Evolutionary conservation across 768 basidiomycete species (phyloP).

Genomic region (Lentinus brumalis): DNA sequence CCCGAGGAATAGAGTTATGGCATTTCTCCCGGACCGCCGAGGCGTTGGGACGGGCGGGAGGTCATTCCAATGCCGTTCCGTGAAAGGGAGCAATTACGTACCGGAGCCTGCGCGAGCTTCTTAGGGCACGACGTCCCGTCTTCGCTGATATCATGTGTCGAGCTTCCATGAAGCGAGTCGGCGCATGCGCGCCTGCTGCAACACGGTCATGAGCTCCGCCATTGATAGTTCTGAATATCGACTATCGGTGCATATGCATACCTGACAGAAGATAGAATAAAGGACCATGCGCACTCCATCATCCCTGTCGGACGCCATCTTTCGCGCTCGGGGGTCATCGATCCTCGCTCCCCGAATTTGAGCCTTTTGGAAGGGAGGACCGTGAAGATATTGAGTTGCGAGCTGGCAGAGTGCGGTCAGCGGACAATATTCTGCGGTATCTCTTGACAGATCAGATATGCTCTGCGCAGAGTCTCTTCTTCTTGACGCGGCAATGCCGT

Average conservation of each 20-base stretch:
- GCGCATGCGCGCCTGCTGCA: background rate
- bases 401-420: background rate
- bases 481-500: slow-evolving; percentile 9
- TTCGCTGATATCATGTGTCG: slow-evolving; percentile 13
- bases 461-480: background rate
- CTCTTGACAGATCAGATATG: slow-evolving; percentile 12
- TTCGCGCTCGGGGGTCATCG: background rate
- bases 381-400: background rate
- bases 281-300: background rate
- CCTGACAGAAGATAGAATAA: slow-evolving; percentile 5
- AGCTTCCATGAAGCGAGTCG: slow-evolving; percentile 15
- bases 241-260: background rate
- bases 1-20: background rate
- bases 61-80: background rate
- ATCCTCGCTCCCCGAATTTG: slow-evolving; percentile 5
- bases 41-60: background rate
- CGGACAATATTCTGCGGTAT: background rate
- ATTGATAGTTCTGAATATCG: background rate
- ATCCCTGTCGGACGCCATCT: background rate
- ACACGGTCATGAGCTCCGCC: background rate
- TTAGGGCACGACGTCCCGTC: slow-evolving; percentile 6
- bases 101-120: slow-evolving; percentile 12
- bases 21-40: background rate
- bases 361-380: background rate
- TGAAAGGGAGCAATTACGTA: slow-evolving; percentile 19